Evolutionary conservation across 768 basidiomycete genomes (phyloP), one percentile per base, ranked within the genome.

Genomic region (Boletus subparvulus): DNA sequence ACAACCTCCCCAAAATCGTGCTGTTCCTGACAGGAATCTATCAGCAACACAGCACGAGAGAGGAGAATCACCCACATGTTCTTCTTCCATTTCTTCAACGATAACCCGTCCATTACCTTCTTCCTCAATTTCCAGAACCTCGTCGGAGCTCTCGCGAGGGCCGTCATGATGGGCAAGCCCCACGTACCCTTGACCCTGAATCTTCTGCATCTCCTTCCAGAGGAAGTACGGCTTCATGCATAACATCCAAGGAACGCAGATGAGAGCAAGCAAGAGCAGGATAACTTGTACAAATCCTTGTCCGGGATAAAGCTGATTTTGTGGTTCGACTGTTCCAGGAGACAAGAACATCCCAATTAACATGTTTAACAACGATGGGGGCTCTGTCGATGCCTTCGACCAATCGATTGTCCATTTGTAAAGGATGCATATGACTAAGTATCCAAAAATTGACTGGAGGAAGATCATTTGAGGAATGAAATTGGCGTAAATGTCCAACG

Each of bases 331-430:
- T 13, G 74, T 82, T 3, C 95, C 97, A 9, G 97, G 97, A 3
- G 85, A 83, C 61, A 99, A 77, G 79, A 98, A 95, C 95, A 99
- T 98, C 59, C 81, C 81, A 73, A 98, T 98, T 60, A 99, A 79
- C 92, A 94, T 94, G 77, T 92, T 96, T 66, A 99, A 78, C 50
- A 99, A 78, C 46, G 92, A 93, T 2, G 97, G 97, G 14, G 97
- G 94, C 36, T 77, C 74, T 9, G 81, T 83, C 3, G 80, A 62
- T 13, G 86, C 79, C 51, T 77, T 80, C 7, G 84, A 78, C 97
- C 97, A 99, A 74, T 99, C 92, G 58, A 94, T 79, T 28, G 85
- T 82, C 97, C 97, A 99, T 71, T 99, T 98, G 86, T 95, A 94
- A 64, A 98, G 71, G 75, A 98, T 97, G 75, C 92, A 94, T 55